Evolutionary conservation across 768 basidiomycete genomes (phyloP).

Genomic region (Pleurotus tuber-regium): DNA sequence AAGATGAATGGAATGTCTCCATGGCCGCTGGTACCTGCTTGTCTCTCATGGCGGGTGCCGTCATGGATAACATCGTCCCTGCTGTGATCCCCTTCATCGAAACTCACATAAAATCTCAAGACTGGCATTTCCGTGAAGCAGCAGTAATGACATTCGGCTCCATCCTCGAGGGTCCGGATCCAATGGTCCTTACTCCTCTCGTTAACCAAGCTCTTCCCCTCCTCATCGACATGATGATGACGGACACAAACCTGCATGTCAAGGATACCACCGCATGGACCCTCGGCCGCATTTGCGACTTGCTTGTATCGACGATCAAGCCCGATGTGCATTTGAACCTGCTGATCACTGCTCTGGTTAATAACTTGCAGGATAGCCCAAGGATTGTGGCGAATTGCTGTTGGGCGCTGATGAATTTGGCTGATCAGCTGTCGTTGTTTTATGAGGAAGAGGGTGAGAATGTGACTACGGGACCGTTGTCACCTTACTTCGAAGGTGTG

Average conservation of each 20-base stretch:
- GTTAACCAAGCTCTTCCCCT: constrained; percentile 93
- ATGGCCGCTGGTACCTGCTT: constrained; percentile 97
- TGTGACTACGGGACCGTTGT: constrained; percentile 61
- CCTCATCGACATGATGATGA: constrained; percentile 89
- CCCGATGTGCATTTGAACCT: constrained; percentile 85
- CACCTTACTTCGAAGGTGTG: constrained; percentile 87
- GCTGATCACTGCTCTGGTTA: constrained; percentile 79
- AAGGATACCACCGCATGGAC: constrained; percentile 99
- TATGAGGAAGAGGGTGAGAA: constrained; percentile 61
- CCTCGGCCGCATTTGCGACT: constrained; percentile 90
- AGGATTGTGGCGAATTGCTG: constrained; percentile 92
- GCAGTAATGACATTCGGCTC: constrained; percentile 99
- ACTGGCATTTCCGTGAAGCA: constrained; percentile 96
- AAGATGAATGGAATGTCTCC: constrained; percentile 98
- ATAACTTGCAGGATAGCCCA: constrained; percentile 75
- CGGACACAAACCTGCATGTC: constrained; percentile 78
- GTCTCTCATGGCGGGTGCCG: constrained; percentile 83
- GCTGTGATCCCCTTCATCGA: constrained; percentile 98
- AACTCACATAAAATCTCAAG: constrained; percentile 84
- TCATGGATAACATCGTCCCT: constrained; percentile 87
- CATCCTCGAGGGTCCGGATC: constrained; percentile 95
- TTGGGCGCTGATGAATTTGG: constrained; percentile 95
- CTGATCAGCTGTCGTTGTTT: constrained; percentile 77
- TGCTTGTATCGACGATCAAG: constrained; percentile 82
- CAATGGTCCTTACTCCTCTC: constrained; percentile 80